phyloP scores from a whole-genome alignment of 257 asterid species.

The Fraxinus pennsylvanica region DNA sequence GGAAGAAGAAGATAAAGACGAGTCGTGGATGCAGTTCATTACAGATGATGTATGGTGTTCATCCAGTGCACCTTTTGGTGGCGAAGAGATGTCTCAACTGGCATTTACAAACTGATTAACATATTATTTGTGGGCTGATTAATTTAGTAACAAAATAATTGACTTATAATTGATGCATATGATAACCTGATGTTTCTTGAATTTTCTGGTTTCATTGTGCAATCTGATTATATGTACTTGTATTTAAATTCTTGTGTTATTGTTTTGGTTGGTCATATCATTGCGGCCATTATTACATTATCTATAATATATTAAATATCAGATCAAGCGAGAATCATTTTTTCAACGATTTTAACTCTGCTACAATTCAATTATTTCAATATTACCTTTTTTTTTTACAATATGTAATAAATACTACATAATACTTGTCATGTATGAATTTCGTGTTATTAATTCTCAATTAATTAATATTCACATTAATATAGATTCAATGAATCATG shows the following conservation, averaged over 20 bases:
- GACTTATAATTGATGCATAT: constrained; percentile 18
- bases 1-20: constrained; percentile 73
- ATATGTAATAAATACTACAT: no score
- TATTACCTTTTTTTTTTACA: no score
- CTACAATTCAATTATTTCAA: no score
- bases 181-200: constrained; percentile 27
- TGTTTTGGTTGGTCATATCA: constrained; percentile 35
- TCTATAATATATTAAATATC: no score
- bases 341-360: no score
- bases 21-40: constrained; percentile 96
- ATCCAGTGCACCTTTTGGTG: constrained; percentile 47
- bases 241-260: constrained; percentile 37
- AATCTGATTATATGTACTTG: constrained; percentile 54
- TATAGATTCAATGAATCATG: no score
- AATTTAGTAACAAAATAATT: constrained; percentile 23
- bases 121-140: constrained; percentile 22
- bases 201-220: constrained; percentile 25
- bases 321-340: no score
- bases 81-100: constrained; percentile 56
- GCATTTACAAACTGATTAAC: constrained; percentile 51
- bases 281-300: constrained; percentile 39
- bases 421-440: no score
- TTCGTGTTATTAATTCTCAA: no score
- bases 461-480: no score
- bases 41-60: constrained; percentile 93